Percentiles rank a stretch among this genome's conserved stretches.
Evolutionary conservation across 2,329 filamentous ascomycete species (phyloP).

Genomic region (Ophiostoma perfectum): DNA sequence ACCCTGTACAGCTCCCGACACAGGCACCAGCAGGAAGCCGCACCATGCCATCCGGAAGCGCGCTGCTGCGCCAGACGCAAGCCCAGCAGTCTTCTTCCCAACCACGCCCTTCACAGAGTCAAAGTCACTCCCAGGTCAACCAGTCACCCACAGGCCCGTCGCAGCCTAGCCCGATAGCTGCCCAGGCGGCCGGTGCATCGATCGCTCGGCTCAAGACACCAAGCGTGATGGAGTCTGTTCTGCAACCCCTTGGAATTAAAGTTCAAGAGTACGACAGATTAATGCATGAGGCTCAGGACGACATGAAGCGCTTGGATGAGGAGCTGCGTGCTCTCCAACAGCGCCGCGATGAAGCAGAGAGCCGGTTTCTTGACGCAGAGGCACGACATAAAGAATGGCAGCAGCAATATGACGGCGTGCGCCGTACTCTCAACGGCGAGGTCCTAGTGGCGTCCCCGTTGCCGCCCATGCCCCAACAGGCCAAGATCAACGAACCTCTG

Average conservation of each 20-base stretch:
- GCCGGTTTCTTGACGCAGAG: slow-evolving; percentile 7
- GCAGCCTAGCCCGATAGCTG: not conserved
- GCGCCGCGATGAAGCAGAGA: slow-evolving; percentile 8
- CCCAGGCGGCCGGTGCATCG: not conserved
- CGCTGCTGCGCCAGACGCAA: slow-evolving; percentile 1
- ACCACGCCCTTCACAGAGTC: not conserved
- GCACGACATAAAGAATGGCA: slow-evolving; percentile 13
- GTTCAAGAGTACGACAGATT: slow-evolving; percentile 14
- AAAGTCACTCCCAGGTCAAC: not conserved
- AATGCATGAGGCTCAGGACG: slow-evolving; percentile 7
- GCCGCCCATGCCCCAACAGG: not conserved
- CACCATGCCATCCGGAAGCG: slow-evolving; percentile 9
- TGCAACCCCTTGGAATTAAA: slow-evolving; percentile 9
- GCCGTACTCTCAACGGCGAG: slow-evolving; percentile 2
- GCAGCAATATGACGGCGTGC: slow-evolving; percentile 7
- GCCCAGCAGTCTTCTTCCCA: not conserved
- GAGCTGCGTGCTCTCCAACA: slow-evolving; percentile 9
- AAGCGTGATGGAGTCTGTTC: slow-evolving; percentile 6
- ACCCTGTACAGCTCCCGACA: not conserved
- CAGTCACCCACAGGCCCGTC: not conserved
- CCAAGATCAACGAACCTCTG: not conserved
- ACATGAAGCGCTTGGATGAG: slow-evolving; percentile 11
- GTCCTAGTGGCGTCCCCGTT: not conserved
- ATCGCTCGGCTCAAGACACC: slow-evolving; percentile 12
- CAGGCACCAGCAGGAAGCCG: slow-evolving; percentile 9